Evolutionary conservation across 1,139 yeast species (phyloP), one percentile per base, ranked within the genome.

Genomic region (Yamadazyma sp.): DNA sequence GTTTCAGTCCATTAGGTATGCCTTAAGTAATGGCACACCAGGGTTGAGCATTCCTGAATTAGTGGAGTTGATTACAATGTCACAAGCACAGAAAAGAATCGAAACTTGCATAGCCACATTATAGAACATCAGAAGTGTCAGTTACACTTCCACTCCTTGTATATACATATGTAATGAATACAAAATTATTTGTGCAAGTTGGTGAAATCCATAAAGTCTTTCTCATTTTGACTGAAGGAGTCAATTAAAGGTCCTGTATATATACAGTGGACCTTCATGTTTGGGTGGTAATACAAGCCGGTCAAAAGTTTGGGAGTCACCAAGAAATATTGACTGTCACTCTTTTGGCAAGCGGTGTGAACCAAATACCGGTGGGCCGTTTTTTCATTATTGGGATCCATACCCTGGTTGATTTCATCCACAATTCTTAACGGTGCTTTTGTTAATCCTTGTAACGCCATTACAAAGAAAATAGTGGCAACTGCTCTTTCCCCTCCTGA

Each of bases 401-500:
- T 90, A 47, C 98, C 99, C 64, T 94, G 99, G 59, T 94, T 94
- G 47, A 94, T 94, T 66, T 94, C 99, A 61, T 94, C 99, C 6
- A 94, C 97, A 2, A 92, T 92, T 53, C 97, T 71, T 56, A 94
- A 88, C 8, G 98, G 98, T 0, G 97, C 89, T 29, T 76, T 76
- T 0, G 97, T 83, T 42, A 87, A 70, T n/a, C 90, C 92, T 63
- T 94, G 99, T 44, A 94, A 65, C 1, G 97, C 84, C 75, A 94
- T 86, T 52, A 94, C 76, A 56, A 86, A 94, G 42, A 89, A 78
- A 7, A 92, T 90, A 0, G 98, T 94, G 0, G 97, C 83, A 0
- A 92, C 96, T 0, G 98, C 95, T 52, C 96, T 77, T 59, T 94
- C 99, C 37, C 99, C 99, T 39, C 99, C 99, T 0, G 97, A 88